phyloP scores from a whole-genome alignment of 371 early-diverging fungal species.

The Mucor circinelloides region DNA sequence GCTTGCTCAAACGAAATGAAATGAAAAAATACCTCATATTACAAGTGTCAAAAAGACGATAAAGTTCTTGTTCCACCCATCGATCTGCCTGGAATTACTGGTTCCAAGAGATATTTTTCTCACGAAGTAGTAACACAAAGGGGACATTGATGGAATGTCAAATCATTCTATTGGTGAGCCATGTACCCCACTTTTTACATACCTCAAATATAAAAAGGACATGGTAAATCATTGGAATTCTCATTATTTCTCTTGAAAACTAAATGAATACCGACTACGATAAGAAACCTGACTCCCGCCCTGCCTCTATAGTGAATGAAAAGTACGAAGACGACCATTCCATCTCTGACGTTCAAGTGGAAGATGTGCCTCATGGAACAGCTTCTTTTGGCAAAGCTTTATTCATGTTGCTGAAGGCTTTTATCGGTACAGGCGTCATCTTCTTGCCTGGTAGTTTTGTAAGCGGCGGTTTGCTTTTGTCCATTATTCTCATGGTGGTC shows the following conservation, averaged over 20 bases:
- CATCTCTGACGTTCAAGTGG: conserved; percentile 21
- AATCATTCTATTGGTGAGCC: not conserved
- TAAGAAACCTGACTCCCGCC: not conserved
- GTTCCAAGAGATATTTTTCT: not conserved
- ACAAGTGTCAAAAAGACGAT: not conserved
- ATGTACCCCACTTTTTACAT: not conserved
- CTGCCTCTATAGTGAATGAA: not conserved
- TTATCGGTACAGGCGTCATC: conserved; percentile 71
- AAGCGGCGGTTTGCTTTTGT: conserved; percentile 40
- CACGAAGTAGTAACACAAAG: not conserved
- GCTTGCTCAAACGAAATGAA: not conserved
- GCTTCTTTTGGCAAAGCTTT: conserved; percentile 66
- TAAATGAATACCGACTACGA: not conserved
- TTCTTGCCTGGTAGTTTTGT: conserved; percentile 69
- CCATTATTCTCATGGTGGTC: conserved; percentile 35
- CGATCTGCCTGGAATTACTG: not conserved
- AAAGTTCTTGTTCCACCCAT: not conserved
- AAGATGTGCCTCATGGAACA: conserved; percentile 39
- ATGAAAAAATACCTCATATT: not conserved
- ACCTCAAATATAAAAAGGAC: not conserved
- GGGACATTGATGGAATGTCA: not conserved
- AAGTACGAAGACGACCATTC: not conserved
- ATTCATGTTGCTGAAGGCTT: conserved; percentile 74
- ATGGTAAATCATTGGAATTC: not conserved
- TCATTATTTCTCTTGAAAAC: not conserved